Conservation (phyloP, 805 yeast genomes). For the Wickerhamiella brachini region DNA sequence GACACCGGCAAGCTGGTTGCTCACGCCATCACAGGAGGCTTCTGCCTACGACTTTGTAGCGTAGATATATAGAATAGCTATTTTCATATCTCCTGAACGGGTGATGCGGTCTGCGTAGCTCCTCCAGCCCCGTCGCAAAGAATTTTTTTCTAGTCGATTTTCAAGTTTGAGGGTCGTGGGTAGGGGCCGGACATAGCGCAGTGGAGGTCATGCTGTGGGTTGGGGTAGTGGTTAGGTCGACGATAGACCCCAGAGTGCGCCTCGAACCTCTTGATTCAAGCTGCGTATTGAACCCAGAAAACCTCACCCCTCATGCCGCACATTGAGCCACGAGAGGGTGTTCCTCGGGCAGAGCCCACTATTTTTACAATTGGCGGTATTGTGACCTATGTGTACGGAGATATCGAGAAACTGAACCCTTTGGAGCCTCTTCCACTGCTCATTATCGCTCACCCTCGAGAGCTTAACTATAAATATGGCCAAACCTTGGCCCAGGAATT, state of each 20-base stretch:
- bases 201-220: neutral
- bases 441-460: constrained; percentile 36
- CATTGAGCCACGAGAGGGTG: neutral
- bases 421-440: constrained; percentile 23
- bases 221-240: neutral
- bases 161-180: neutral
- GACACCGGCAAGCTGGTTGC: neutral
- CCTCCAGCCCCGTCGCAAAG: neutral
- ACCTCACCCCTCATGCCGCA: neutral
- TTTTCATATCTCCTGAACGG: neutral
- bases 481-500: constrained; percentile 27
- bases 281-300: no score
- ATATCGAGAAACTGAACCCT: constrained; percentile 19
- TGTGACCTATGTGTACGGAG: constrained; percentile 25
- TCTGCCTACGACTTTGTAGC: neutral
- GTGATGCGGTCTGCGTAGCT: neutral
- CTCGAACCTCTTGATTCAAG: no score
- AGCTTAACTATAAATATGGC: constrained; percentile 27
- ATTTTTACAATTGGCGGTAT: constrained; percentile 32
- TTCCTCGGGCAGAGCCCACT: constrained; percentile 1
- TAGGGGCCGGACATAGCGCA: neutral
- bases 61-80: neutral
- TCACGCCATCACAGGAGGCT: neutral
- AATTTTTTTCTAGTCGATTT: neutral
- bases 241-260: neutral